Conservation (phyloP, 176 grass and related monocot species). For the Avena insularis region DNA sequence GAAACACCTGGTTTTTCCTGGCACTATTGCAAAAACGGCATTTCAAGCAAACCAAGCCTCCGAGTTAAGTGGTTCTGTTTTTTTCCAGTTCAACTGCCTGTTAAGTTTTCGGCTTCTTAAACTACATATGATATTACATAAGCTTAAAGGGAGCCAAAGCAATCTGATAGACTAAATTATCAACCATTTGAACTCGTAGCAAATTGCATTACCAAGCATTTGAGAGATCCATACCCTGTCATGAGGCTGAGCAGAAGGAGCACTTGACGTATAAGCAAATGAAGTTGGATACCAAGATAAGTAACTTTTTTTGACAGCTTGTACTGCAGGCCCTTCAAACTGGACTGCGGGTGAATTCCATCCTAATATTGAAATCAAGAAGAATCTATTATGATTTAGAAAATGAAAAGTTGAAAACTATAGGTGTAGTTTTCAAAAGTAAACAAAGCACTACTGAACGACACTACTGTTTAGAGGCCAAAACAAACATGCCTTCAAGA, state of each 20-base stretch:
- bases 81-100: neutral
- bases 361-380: conserved; percentile 64
- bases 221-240: conserved; percentile 70
- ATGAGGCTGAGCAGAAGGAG: conserved; percentile 74
- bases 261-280: conserved; percentile 89
- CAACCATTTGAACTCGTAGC: conserved; percentile 28
- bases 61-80: neutral
- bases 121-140: conserved; percentile 32
- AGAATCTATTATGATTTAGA: conserved; percentile 30
- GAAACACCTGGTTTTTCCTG: neutral
- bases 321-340: conserved; percentile 83
- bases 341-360: conserved; percentile 89
- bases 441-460: conserved; percentile 29
- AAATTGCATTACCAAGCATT: conserved; percentile 19
- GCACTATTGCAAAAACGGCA: neutral
- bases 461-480: conserved; percentile 32
- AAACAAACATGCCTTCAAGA: conserved; percentile 67
- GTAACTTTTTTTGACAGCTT: conserved; percentile 63
- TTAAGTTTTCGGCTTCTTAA: conserved; percentile 6
- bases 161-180: conserved; percentile 18
- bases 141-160: conserved; percentile 29
- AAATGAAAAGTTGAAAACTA: conserved; percentile 18
- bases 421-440: conserved; percentile 1
- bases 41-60: neutral
- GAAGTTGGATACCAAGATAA: conserved; percentile 82